phyloP scores from a whole-genome alignment of 2,329 filamentous ascomycete genomes.

The Arthrinium puccinioides region DNA sequence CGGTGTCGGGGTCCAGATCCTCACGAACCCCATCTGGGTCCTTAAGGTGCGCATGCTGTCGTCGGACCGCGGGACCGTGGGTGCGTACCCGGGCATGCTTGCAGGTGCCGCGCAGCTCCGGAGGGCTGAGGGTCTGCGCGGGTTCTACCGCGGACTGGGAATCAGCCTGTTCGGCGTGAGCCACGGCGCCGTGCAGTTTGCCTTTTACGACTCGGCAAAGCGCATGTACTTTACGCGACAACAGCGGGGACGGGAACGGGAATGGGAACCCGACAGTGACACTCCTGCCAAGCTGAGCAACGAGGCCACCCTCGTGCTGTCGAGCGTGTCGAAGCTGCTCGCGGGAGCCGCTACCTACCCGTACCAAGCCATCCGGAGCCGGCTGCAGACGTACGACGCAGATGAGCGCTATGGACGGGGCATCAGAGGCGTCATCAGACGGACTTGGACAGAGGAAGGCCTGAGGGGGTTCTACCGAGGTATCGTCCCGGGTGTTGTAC shows the following conservation, averaged over 20 bases:
- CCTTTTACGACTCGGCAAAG: slow-evolving; percentile 75
- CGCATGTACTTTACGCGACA: slow-evolving; percentile 45
- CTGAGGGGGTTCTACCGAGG: slow-evolving; percentile 84
- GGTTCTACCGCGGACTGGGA: slow-evolving; percentile 82
- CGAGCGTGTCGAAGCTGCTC: slow-evolving; percentile 74
- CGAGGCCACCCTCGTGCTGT: slow-evolving; percentile 72
- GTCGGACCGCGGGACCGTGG: slow-evolving; percentile 63
- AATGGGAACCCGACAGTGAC: slow-evolving; percentile 13
- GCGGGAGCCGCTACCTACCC: slow-evolving; percentile 90
- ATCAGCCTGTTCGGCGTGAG: slow-evolving; percentile 80
- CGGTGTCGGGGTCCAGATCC: slow-evolving; percentile 68
- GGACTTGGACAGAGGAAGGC: slow-evolving; percentile 76
- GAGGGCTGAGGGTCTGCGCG: slow-evolving; percentile 62
- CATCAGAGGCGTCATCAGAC: slow-evolving; percentile 58
- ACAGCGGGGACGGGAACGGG: slow-evolving; percentile 7
- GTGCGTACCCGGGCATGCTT: slow-evolving; percentile 75
- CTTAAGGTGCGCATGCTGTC: slow-evolving; percentile 96
- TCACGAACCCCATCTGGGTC: slow-evolving; percentile 97
- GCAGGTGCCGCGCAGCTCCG: slow-evolving; percentile 63
- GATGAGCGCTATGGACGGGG: slow-evolving; percentile 66
- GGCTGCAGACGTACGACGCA: slow-evolving; percentile 84
- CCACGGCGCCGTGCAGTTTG: slow-evolving; percentile 92
- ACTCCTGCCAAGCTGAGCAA: slow-evolving; percentile 48
- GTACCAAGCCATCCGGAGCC: slow-evolving; percentile 83
- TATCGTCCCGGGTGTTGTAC: slow-evolving; percentile 77